Base-by-base conservation (phyloP, 1,284 basidiomycete genomes). In the Chalciporus sp. region DNA sequence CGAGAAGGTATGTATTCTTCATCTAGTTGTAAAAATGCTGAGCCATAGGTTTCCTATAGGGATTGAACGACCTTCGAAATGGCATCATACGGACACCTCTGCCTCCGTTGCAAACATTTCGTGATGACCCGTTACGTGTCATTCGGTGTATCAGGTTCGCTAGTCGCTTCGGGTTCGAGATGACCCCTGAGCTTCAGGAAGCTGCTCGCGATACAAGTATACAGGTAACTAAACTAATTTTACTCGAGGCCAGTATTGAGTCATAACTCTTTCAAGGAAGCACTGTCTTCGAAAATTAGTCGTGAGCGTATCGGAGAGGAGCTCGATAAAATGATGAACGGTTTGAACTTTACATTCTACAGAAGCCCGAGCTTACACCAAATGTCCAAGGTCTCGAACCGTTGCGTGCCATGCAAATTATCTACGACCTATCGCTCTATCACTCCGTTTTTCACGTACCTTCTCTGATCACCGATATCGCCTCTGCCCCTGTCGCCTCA, bases 41-140 rank as follows among this genome's bases (percentile, higher is more conserved):
- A 51, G 48, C 29, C 53, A 31, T 14, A 51, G 44, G 46, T 16
- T 1, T 19, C 42, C 27, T 47, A 12, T 67, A 94, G 86, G 97
- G 97, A 9, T 73, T 98, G 28, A 72, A 83, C 12, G 97, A 99
- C 72, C 76, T 99, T 2, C 77, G 78, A n/a, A 73, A 78, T 27
- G 90, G 92, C 1, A 76, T 94, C 35, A 88, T 98, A 42, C 82
- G 97, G 14, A 99, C 97, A 1, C 97, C 97, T 0, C 74, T 99
- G 16, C 79, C 92, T 3, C 92, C 97, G 1, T 74, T 78, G 56
- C 84, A 94, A 67, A 99, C 97, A 0, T 99, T 99, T 67, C 74
- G 85, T 33, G 97, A 99, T 62, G 97, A 99, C 69, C 97, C 97
- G 3, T 74, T 99, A 7, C 86, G 97, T 2, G 86, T 99, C 11